Evolutionary conservation across 2,329 filamentous ascomycete species (phyloP).

Genomic region (Lecanosticta acicola): DNA sequence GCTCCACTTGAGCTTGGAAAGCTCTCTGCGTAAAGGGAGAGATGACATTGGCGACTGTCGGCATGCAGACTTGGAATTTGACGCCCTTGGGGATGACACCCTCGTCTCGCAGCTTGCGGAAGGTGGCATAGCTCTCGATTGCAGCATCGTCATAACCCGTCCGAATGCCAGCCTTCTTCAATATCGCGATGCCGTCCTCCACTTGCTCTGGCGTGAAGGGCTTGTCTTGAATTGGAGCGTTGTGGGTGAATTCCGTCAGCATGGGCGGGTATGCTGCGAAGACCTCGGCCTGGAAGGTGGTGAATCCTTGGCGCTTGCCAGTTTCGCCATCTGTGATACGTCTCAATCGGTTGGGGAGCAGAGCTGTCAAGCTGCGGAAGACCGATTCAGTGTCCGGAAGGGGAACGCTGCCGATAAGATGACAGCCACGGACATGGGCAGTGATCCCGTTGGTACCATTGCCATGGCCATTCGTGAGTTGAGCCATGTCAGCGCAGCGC

Average conservation of each 20-base stretch:
- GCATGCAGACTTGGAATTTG: constrained; percentile 35
- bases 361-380: constrained; percentile 29
- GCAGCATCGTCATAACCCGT: constrained; percentile 33
- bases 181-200: constrained; percentile 20
- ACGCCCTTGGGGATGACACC: constrained; percentile 27
- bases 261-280: constrained; percentile 27
- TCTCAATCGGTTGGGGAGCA: constrained; percentile 32
- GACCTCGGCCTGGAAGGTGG: constrained; percentile 31
- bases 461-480: constrained; percentile 2
- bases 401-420: constrained; percentile 38
- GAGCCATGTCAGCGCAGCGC: neutral
- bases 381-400: constrained; percentile 31
- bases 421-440: constrained; percentile 20
- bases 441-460: neutral
- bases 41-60: constrained; percentile 27
- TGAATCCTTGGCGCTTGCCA: constrained; percentile 32
- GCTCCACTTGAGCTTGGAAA: constrained; percentile 29
- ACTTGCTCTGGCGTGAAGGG: constrained; percentile 22
- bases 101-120: constrained; percentile 28
- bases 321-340: constrained; percentile 42
- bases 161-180: constrained; percentile 12
- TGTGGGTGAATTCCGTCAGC: constrained; percentile 21
- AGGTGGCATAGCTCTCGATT: constrained; percentile 32
- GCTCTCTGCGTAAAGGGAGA: constrained; percentile 24
- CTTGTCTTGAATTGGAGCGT: constrained; percentile 16